A percentile compares a stretch with the other conserved stretches of the same genome.
Conservation (phyloP, 306 rosid genomes). For the Fagus crenata region DNA sequence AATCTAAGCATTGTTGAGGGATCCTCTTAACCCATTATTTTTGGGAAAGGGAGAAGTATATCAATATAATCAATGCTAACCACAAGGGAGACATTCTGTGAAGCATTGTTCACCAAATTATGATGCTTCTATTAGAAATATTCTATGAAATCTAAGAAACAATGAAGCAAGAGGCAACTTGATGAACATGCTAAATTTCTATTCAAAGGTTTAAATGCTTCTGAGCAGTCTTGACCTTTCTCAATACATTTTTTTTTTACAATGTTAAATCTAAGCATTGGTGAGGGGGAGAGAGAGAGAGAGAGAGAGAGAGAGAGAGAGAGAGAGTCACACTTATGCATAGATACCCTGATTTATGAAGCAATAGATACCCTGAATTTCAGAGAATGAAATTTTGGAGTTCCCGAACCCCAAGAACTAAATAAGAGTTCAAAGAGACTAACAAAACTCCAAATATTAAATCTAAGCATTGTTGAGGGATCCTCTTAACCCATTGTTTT, state of each 20-base stretch:
- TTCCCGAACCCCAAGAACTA: constrained; percentile 38
- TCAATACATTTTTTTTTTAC: background rate
- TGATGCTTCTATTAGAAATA: background rate
- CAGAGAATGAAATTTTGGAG: constrained; percentile 23
- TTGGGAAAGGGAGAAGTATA: constrained; percentile 8
- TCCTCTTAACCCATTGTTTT: constrained; percentile 25
- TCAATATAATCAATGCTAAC: constrained; percentile 25
- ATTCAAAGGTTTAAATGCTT: background rate
- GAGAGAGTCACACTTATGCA: background rate
- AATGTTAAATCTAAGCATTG: background rate
- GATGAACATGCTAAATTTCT: background rate
- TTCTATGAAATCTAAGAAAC: background rate
- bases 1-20: constrained; percentile 31
- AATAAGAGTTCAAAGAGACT: constrained; percentile 27
- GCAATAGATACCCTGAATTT: background rate
- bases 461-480: constrained; percentile 34
- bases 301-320: background rate
- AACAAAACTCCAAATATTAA: constrained; percentile 27
- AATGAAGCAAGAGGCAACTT: background rate
- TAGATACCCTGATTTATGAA: background rate
- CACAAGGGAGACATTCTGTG: background rate
- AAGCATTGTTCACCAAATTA: background rate
- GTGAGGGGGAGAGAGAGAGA: background rate
- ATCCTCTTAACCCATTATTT: constrained; percentile 25
- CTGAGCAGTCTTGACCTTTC: background rate